Evolutionary conservation across 73 alveolate genomes (phyloP).

Genomic region (Symbiodinium natans): DNA sequence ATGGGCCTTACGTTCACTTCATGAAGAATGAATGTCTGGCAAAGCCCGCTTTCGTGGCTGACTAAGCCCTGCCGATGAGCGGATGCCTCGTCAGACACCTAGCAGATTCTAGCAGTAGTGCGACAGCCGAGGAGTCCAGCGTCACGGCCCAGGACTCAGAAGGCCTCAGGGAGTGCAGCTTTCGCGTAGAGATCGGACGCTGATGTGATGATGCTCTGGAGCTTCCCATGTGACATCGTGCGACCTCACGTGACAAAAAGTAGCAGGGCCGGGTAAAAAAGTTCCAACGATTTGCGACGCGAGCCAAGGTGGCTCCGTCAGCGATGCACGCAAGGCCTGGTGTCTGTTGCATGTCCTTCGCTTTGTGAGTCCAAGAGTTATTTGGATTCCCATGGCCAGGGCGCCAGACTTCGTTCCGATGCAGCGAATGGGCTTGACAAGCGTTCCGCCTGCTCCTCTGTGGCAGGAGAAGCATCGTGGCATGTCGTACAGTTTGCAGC

Average conservation of each 20-base stretch:
- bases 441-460: conserved; percentile 30
- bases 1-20: no score
- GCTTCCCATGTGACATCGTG: neutral
- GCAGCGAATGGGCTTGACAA: conserved; percentile 80
- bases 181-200: no score
- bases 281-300: no score
- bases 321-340: neutral
- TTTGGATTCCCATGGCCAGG: conserved; percentile 3
- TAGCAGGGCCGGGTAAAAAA: no score
- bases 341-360: no score
- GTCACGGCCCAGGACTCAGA: neutral
- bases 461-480: conserved; percentile 34
- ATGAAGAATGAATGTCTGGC: no score
- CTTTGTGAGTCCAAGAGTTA: no score
- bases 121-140: neutral
- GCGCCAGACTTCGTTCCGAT: conserved; percentile 88
- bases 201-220: no score
- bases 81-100: no score
- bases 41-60: no score
- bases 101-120: neutral
- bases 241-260: neutral
- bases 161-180: neutral
- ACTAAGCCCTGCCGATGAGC: no score
- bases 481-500: neutral
- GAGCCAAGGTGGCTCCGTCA: neutral